These are phyloP conservation scores for Didymella sp. DNA, from an alignment of 2,329 filamentous ascomycete genomes.

Conservation along the genomic window DNA sequence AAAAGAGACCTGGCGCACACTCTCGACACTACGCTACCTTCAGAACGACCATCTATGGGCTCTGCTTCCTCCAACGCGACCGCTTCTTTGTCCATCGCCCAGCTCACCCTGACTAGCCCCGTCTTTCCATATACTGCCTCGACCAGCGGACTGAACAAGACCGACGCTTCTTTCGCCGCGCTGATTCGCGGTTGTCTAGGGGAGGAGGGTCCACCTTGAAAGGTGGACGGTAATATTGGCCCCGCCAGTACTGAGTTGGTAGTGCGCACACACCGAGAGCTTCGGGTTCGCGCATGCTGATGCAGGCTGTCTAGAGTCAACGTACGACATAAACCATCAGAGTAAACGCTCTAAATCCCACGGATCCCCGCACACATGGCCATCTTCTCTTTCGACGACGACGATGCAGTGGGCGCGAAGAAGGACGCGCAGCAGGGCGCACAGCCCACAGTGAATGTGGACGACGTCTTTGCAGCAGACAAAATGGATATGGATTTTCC, in stretches of 20 bases:
- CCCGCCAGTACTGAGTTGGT: slow-evolving; percentile 29
- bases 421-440: slow-evolving; percentile 20
- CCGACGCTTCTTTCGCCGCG: slow-evolving; percentile 57
- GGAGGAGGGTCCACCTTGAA: slow-evolving; percentile 60
- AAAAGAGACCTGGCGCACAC: slow-evolving; percentile 39
- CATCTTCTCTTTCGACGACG: slow-evolving; percentile 47
- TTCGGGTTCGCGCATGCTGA: slow-evolving; percentile 31
- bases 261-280: slow-evolving; percentile 31
- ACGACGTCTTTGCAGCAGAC: slow-evolving; percentile 29
- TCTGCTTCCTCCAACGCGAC: slow-evolving; percentile 49
- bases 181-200: slow-evolving; percentile 55
- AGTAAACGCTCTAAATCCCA: slow-evolving; percentile 17
- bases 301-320: slow-evolving; percentile 33
- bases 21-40: slow-evolving; percentile 28
- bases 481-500: slow-evolving; percentile 37
- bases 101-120: slow-evolving; percentile 46
- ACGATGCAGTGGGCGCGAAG: slow-evolving; percentile 37
- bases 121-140: slow-evolving; percentile 44
- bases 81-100: slow-evolving; percentile 39
- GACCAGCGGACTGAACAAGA: slow-evolving; percentile 48
- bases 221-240: slow-evolving; percentile 59
- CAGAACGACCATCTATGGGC: slow-evolving; percentile 54
- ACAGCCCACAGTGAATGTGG: slow-evolving; percentile 18
- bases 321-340: slow-evolving; percentile 18
- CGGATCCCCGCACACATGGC: slow-evolving; percentile 33